Conservation (phyloP, 371 early-diverging fungal genomes). For the Mortierella sp. region DNA sequence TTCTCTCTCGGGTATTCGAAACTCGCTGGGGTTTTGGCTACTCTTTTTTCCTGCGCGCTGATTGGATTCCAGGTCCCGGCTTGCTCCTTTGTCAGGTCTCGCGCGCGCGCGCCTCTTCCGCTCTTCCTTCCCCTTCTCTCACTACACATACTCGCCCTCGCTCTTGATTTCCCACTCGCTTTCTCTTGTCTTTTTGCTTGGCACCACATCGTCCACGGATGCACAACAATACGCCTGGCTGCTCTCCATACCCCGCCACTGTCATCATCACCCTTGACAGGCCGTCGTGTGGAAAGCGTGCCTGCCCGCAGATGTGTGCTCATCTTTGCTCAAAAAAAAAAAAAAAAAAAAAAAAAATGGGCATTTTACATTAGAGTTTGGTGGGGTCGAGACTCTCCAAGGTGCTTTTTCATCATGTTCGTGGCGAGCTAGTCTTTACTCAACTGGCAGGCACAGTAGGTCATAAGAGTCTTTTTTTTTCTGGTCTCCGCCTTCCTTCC, state of each 20-base stretch:
- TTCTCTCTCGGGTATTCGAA: background rate
- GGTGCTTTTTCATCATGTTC: background rate
- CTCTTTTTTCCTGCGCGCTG: background rate
- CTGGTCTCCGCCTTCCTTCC: background rate
- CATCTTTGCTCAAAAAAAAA: slow-evolving; percentile 9
- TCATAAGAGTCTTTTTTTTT: background rate
- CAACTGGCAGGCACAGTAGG: background rate
- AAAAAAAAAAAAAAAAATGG: background rate
- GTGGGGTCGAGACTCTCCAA: slow-evolving; percentile 22
- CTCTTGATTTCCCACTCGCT: no score
- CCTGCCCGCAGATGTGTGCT: slow-evolving; percentile 8
- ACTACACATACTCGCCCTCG: no score
- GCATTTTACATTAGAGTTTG: slow-evolving; percentile 23
- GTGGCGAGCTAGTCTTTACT: background rate
- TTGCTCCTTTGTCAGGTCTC: no score
- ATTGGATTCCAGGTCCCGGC: no score
- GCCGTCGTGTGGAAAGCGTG: background rate
- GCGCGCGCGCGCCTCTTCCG: no score
- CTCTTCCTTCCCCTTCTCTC: no score
- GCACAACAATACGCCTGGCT: background rate
- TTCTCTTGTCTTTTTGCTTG: no score
- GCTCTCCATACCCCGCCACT: background rate
- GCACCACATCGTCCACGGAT: background rate
- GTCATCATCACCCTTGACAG: background rate
- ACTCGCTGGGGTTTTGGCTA: background rate